Conservation (phyloP, 192 early-diverging fungal species). For the Obelidium mucronatum region DNA sequence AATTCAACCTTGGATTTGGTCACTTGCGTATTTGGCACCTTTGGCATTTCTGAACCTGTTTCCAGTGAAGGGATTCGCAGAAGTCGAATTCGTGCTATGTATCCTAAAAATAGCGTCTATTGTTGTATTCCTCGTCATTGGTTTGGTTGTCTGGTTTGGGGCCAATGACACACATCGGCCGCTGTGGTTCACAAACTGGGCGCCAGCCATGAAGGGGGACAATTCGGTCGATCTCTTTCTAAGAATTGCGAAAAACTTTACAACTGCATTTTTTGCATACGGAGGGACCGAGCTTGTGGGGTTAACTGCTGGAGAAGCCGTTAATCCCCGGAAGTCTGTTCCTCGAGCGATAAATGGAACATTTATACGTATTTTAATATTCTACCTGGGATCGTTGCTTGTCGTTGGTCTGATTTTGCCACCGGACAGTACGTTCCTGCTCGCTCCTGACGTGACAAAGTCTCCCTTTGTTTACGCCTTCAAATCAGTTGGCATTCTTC, state of each 20-base stretch:
- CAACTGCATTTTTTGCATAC: slow-evolving; percentile 62
- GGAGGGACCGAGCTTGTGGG: slow-evolving; percentile 76
- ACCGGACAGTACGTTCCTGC: slow-evolving; percentile 64
- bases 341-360: slow-evolving; percentile 44
- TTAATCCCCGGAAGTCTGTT: slow-evolving; percentile 77
- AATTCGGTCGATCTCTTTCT: background rate
- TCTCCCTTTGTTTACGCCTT: slow-evolving; percentile 77
- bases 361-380: slow-evolving; percentile 88
- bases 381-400: slow-evolving; percentile 74
- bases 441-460: slow-evolving; percentile 64
- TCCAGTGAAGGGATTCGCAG: slow-evolving; percentile 70
- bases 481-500: slow-evolving; percentile 57
- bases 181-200: slow-evolving; percentile 42
- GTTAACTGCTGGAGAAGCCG: slow-evolving; percentile 88
- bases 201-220: slow-evolving; percentile 9
- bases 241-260: background rate
- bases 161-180: slow-evolving; percentile 60
- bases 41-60: slow-evolving; percentile 66
- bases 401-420: slow-evolving; percentile 77
- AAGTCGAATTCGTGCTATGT: slow-evolving; percentile 79
- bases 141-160: slow-evolving; percentile 67
- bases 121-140: slow-evolving; percentile 84
- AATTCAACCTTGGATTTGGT: slow-evolving; percentile 46
- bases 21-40: slow-evolving; percentile 61
- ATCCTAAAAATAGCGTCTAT: slow-evolving; percentile 85